phyloP scores from a whole-genome alignment of 371 early-diverging fungal species.

The Funneliformis caledonium region DNA sequence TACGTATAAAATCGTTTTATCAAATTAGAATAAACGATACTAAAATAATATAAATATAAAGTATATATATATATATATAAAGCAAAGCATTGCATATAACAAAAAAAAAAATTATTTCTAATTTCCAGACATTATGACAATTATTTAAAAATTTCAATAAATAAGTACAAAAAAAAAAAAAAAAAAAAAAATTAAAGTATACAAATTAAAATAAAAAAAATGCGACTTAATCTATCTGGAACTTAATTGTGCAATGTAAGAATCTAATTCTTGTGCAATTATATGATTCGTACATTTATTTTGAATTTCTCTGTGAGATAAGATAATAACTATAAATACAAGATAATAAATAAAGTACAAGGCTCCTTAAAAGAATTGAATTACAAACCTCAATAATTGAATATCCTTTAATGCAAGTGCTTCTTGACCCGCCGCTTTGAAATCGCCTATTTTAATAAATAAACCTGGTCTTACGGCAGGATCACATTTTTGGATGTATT shows the following conservation, averaged over 20 bases:
- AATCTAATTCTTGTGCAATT: constrained; percentile 59
- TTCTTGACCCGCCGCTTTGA: constrained; percentile 79
- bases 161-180: background rate
- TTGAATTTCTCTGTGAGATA: constrained; percentile 53
- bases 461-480: constrained; percentile 66
- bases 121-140: too few species aligned
- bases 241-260: constrained; percentile 56
- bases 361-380: too few species aligned
- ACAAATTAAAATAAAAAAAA: background rate
- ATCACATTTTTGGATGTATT: constrained; percentile 81
- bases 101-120: too few species aligned
- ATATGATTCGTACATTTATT: constrained; percentile 59
- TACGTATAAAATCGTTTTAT: too few species aligned
- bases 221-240: constrained; percentile 45
- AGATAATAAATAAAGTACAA: background rate
- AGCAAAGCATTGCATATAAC: too few species aligned
- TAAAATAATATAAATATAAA: too few species aligned
- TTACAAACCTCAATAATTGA: constrained; percentile 58
- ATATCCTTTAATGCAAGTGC: constrained; percentile 72
- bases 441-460: constrained; percentile 77
- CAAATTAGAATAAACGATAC: too few species aligned
- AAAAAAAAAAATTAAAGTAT: background rate
- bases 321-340: background rate
- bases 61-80: too few species aligned
- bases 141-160: too few species aligned